phyloP scores from a whole-genome alignment of 768 basidiomycete species.

The Exidia glandulosa region DNA sequence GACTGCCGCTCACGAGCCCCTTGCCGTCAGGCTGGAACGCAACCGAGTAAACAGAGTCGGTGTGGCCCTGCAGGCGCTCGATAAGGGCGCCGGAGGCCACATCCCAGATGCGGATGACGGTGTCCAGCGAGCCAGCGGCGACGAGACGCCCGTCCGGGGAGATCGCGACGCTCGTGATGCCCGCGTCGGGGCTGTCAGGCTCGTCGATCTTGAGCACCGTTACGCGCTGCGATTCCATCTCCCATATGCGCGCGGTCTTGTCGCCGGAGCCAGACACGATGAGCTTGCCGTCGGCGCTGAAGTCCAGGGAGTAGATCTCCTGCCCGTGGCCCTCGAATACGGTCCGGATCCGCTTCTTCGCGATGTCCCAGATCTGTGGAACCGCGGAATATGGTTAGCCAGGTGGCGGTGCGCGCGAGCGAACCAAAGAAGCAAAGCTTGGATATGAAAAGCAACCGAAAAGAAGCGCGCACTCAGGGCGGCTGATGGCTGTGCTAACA shows the following conservation, averaged over 20 bases:
- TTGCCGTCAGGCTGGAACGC: slow-evolving; percentile 91
- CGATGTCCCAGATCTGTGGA: slow-evolving; percentile 82
- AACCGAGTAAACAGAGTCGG: slow-evolving; percentile 75
- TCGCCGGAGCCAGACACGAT: slow-evolving; percentile 87
- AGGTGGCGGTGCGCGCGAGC: not conserved
- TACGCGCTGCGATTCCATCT: slow-evolving; percentile 33
- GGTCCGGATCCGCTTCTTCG: slow-evolving; percentile 63
- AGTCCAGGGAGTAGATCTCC: slow-evolving; percentile 91
- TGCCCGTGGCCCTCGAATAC: slow-evolving; percentile 83
- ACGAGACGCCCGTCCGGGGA: slow-evolving; percentile 60
- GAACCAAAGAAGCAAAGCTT: not conserved
- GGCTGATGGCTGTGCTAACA: slow-evolving; percentile 12
- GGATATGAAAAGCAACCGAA: not conserved
- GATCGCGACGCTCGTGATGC: slow-evolving; percentile 72
- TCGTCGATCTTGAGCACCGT: slow-evolving; percentile 38
- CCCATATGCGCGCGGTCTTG: slow-evolving; percentile 51
- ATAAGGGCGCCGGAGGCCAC: slow-evolving; percentile 59
- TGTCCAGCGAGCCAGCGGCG: slow-evolving; percentile 49
- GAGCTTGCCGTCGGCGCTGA: slow-evolving; percentile 73
- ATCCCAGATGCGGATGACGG: slow-evolving; percentile 73
- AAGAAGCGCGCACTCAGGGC: not conserved
- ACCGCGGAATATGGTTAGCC: not conserved
- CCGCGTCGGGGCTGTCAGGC: slow-evolving; percentile 50
- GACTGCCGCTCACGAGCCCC: slow-evolving; percentile 77
- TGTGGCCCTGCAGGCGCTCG: slow-evolving; percentile 67